Base-by-base conservation (phyloP, 1,284 basidiomycete genomes). In the Ceratobasidium sp. region DNA sequence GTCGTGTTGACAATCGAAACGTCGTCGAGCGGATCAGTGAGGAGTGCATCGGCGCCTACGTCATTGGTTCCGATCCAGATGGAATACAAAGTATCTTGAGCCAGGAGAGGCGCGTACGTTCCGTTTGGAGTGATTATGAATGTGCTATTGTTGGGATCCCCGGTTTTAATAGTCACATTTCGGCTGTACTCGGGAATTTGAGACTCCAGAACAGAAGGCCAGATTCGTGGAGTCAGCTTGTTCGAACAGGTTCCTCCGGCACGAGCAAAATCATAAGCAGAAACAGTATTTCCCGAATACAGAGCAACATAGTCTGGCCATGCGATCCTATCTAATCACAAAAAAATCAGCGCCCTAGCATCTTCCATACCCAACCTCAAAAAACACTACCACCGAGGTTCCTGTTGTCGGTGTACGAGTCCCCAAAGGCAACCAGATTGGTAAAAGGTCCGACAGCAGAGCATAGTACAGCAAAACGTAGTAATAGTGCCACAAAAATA, bases 51-150 rank as follows among this genome's bases (percentile, higher is more conserved):
- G 5, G 82, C 83, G 3, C 87, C 87, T 15, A 73, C 82, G 80
- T 87, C 87, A 78, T 87, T 88, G 9, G 87, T 88, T 2, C 87
- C 87, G 65, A 88, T 85, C 87, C 87, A 88, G 20, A 88, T 82
- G 0, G 86, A 86, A 78, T 86, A 88, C 15, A 88, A 78, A 0
- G 87, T 88, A 56, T 86, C 81, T 20, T 82, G 80, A 13, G 84
- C 73, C 48, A 64, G 48, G 1, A 77, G 52, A 28, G 68, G 68
- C 23, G 73, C 68, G 23, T 71, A 67, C 4, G 40, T 73, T 15
- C 69, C 77, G 38, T 78, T 73, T n/a, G 48, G 56, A 10, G 62
- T 44, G 12, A 33, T 67, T 12, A 78, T 78, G 56, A 66, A 78
- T 4, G 69, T 73, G 10, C 69, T 65, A 17, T 59, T 59, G 4